Conservation (phyloP, 2,329 filamentous ascomycete species). For the Penicillium glabrum region DNA sequence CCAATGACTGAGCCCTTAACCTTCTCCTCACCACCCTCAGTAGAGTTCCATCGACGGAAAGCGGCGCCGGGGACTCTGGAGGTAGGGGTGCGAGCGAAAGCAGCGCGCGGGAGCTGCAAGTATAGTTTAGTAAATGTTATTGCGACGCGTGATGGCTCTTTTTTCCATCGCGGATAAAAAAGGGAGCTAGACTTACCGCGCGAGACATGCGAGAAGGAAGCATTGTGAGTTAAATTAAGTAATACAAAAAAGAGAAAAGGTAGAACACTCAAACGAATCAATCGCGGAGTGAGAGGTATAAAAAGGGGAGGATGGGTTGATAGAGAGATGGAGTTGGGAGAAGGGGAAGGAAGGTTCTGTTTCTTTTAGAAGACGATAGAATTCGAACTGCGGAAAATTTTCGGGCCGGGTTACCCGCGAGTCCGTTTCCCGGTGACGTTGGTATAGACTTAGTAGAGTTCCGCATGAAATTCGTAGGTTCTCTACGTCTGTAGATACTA, state of each 20-base stretch:
- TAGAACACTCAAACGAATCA: slow-evolving; percentile 34
- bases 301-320: slow-evolving; percentile 10
- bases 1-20: slow-evolving; percentile 95
- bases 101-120: slow-evolving; percentile 73
- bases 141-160: slow-evolving; percentile 20
- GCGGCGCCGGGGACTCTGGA: slow-evolving; percentile 70
- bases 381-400: no score
- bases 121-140: slow-evolving; percentile 18
- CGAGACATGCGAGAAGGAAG: slow-evolving; percentile 69
- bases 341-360: no score
- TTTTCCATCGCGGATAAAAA: background rate
- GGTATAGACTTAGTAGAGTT: no score
- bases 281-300: slow-evolving; percentile 27
- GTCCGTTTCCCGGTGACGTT: no score
- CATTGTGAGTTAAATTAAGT: slow-evolving; percentile 57
- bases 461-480: no score
- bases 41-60: slow-evolving; percentile 60
- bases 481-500: no score
- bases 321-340: no score
- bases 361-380: no score
- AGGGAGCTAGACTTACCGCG: slow-evolving; percentile 62
- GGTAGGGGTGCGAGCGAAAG: slow-evolving; percentile 67
- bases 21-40: slow-evolving; percentile 67
- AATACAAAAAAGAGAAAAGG: slow-evolving; percentile 35
- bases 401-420: no score